Conservation (phyloP, 768 basidiomycete species). For the Termitomyces bulborhizus region DNA sequence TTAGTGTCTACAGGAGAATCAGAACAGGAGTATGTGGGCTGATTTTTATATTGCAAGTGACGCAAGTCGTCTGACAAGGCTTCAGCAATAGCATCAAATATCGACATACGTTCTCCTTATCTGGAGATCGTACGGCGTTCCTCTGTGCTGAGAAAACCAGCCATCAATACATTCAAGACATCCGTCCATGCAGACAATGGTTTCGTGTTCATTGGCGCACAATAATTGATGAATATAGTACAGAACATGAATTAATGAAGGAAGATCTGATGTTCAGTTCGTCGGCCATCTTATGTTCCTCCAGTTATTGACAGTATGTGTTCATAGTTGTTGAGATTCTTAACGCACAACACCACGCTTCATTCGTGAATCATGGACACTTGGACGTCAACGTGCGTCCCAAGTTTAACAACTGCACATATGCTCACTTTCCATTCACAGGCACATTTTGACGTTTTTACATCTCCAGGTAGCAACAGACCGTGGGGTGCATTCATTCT, state of each 20-base stretch:
- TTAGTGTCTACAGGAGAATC: constrained; percentile 3
- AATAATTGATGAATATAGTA: constrained; percentile 4
- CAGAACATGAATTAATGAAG: constrained; percentile 2
- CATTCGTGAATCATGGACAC: constrained; percentile 10
- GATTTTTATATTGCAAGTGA: neutral
- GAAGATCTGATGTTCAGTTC: constrained; percentile 7
- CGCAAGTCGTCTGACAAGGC: neutral
- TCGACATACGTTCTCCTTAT: constrained; percentile 6
- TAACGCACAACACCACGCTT: constrained; percentile 5
- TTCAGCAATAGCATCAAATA: neutral
- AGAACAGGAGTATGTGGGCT: neutral
- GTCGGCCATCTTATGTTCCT: neutral
- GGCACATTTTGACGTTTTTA: constrained; percentile 7
- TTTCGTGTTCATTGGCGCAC: constrained; percentile 1
- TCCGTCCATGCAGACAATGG: constrained; percentile 3
- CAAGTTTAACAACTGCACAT: neutral
- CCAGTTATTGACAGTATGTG: neutral
- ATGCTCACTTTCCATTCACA: neutral
- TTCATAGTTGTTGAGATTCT: constrained; percentile 10
- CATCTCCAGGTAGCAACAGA: neutral
- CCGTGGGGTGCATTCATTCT: constrained; percentile 7
- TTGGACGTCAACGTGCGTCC: neutral
- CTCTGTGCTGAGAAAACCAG: constrained; percentile 9
- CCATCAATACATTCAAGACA: constrained; percentile 7
- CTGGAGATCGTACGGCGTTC: constrained; percentile 8